Percentiles rank a stretch among this genome's conserved stretches.
These are phyloP conservation scores for Geum urbanum DNA, from an alignment of 306 rosid genomes.

Conservation along the genomic window DNA sequence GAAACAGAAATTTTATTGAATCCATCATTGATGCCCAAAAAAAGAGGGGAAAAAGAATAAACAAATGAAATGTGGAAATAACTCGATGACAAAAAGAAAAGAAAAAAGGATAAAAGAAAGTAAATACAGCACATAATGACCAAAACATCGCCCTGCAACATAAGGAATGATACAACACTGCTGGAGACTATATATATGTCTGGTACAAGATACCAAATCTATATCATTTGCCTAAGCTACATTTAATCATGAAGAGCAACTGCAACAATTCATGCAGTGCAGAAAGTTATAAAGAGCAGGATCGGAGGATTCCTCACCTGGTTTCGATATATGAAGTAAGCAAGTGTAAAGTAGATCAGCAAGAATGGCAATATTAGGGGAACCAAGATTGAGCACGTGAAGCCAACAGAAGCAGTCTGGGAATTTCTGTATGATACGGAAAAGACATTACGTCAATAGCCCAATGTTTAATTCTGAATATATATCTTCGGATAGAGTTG, in stretches of 20 bases:
- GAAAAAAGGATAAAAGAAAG: not conserved
- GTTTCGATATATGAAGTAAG: constrained; percentile 79
- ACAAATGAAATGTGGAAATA: not conserved
- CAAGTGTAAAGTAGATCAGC: constrained; percentile 71
- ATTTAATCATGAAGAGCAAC: not conserved
- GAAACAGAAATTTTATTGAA: constrained; percentile 11
- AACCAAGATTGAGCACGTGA: constrained; percentile 74
- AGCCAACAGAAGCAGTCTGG: constrained; percentile 80
- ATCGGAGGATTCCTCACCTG: constrained; percentile 53
- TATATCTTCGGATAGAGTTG: constrained; percentile 43
- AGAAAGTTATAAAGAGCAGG: not conserved
- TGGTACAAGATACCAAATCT: not conserved
- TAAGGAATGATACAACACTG: not conserved
- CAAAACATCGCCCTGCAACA: not conserved
- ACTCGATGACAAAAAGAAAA: not conserved
- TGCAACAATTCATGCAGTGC: not conserved
- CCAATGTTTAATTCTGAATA: constrained; percentile 48
- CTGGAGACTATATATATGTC: not conserved
- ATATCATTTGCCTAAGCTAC: not conserved
- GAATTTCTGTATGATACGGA: constrained; percentile 91
- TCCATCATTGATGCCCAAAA: not conserved
- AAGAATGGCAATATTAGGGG: constrained; percentile 86
- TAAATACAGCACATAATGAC: not conserved
- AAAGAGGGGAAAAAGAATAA: not conserved
- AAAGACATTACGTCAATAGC: constrained; percentile 37